Evolutionary conservation across 2,329 filamentous ascomycete genomes (phyloP).

Genomic region (Metarhizium rileyi): DNA sequence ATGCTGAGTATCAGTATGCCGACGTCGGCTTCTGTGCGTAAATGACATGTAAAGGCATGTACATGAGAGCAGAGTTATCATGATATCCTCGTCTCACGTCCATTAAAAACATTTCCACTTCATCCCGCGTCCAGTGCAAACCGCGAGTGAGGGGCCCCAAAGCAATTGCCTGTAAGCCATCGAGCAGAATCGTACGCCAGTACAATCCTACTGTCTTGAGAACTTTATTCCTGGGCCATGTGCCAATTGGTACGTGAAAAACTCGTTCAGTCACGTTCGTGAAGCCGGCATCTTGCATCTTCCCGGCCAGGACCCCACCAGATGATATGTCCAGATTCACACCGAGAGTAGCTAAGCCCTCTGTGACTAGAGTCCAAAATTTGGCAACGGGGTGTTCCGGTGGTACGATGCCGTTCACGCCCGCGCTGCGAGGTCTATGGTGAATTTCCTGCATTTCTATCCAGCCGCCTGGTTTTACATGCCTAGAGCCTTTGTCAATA

Average conservation of each 20-base stretch:
- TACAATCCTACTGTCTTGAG: conserved; percentile 42
- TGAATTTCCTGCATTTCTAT: conserved; percentile 46
- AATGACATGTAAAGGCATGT: conserved; percentile 46
- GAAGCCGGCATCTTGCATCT: conserved; percentile 42
- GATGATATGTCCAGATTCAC: conserved; percentile 36
- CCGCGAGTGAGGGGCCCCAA: conserved; percentile 42
- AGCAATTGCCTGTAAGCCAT: conserved; percentile 41
- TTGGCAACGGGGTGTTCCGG: conserved; percentile 31
- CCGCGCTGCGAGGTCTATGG: conserved; percentile 35
- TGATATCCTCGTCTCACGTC: conserved; percentile 38
- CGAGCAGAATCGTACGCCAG: conserved; percentile 39
- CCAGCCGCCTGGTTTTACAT: conserved; percentile 45
- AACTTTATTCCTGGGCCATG: conserved; percentile 41
- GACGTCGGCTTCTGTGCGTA: conserved; percentile 40
- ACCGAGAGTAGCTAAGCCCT: conserved; percentile 33
- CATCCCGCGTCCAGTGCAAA: conserved; percentile 35
- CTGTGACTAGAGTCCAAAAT: conserved; percentile 36
- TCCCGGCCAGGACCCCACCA: conserved; percentile 29
- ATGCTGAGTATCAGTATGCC: not conserved
- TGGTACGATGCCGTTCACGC: conserved; percentile 26
- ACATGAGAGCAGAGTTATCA: conserved; percentile 35
- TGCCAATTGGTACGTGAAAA: conserved; percentile 44
- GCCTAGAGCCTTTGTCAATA: conserved; percentile 20
- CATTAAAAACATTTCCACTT: conserved; percentile 39
- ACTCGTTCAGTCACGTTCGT: conserved; percentile 39